phyloP scores from a whole-genome alignment of 2,329 filamentous ascomycete species.

The Alternaria novae-zelandiae region DNA sequence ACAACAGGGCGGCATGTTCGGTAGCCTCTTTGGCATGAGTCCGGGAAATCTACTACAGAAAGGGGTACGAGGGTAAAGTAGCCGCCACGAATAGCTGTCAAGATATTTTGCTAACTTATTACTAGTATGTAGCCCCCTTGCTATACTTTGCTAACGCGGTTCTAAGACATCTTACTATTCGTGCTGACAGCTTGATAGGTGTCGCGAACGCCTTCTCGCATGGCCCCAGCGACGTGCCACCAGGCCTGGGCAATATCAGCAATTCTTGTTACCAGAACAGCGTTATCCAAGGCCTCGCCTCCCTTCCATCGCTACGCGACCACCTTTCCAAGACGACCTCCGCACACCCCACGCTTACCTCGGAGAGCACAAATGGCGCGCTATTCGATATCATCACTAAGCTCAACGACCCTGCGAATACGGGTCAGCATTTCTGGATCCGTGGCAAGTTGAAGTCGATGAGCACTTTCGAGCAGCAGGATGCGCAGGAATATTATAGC shows the following conservation, averaged over 20 bases:
- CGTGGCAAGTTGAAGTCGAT: constrained; percentile 83
- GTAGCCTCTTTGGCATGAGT: constrained; percentile 48
- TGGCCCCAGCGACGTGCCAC: constrained; percentile 44
- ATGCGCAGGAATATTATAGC: constrained; percentile 96
- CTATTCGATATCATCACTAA: constrained; percentile 72
- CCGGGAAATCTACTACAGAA: constrained; percentile 46
- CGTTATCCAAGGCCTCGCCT: constrained; percentile 79
- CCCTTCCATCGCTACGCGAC: constrained; percentile 70
- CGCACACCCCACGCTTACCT: constrained; percentile 45
- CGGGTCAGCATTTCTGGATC: constrained; percentile 81
- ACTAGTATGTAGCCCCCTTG: too few species aligned
- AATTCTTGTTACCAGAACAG: constrained; percentile 99
- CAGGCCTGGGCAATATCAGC: constrained; percentile 86
- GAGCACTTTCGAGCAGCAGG: constrained; percentile 95
- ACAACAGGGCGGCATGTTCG: constrained; percentile 34
- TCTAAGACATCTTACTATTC: too few species aligned
- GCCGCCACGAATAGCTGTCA: too few species aligned
- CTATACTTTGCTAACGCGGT: too few species aligned
- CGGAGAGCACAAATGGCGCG: constrained; percentile 58
- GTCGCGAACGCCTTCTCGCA: constrained; percentile 46
- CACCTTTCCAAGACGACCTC: constrained; percentile 61
- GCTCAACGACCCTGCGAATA: constrained; percentile 72
- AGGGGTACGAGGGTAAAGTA: constrained; percentile 35
- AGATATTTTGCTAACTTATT: too few species aligned
- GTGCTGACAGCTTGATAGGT: too few species aligned